Evolutionary conservation across 768 basidiomycete genomes (phyloP), one percentile per base, ranked within the genome.

Genomic region (Coprinopsis sp.): DNA sequence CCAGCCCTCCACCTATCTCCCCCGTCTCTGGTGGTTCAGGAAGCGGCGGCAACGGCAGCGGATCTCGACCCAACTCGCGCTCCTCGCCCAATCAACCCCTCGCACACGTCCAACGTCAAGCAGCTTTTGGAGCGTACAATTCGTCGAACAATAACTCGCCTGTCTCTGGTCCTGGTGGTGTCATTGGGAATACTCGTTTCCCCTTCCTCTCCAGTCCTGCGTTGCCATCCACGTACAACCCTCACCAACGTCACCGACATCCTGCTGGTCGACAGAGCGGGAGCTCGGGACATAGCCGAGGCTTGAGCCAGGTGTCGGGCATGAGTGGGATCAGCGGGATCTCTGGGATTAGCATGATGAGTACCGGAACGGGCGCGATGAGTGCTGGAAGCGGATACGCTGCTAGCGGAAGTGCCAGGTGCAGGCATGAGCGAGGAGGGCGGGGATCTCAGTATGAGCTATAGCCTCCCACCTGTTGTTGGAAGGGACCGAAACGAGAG

Each of bases 401-500:
- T n/a, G 48, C 48, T 3, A 49, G 48, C 33, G 48, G 48, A 21
- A 49, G 48, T 37, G 48, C 40, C 12, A n/a, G 40, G 40, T 5
- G 27, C 40, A 28, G 40, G 40, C 4, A 28, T 42, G 40, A 42
- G 48, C 12, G 48, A 49, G 33, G 48, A 36, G 5, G 42, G 29
- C 10, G 45, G 6, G 14, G 33, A 21, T n/a, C n/a, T 25, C 4
- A 14, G 14, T 25, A 24, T 22, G 14, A 29, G 28, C 6, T n/a
- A 40, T 37, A 38, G 28, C 24, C 31, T 33, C n/a, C 21, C n/a
- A 23, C 24, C 28, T 16, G 39, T 19, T 3, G 34, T 27, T 29
- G 33, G 34, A 39, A 33, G 38, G 30, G 48, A 36, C 12, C 16
- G 48, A 36, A 36, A 61, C 37, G 62, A 62, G 44, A 63, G 58